Evolutionary conservation across 1,139 yeast genomes (phyloP).

Genomic region (Blastobotrys aristatus): DNA sequence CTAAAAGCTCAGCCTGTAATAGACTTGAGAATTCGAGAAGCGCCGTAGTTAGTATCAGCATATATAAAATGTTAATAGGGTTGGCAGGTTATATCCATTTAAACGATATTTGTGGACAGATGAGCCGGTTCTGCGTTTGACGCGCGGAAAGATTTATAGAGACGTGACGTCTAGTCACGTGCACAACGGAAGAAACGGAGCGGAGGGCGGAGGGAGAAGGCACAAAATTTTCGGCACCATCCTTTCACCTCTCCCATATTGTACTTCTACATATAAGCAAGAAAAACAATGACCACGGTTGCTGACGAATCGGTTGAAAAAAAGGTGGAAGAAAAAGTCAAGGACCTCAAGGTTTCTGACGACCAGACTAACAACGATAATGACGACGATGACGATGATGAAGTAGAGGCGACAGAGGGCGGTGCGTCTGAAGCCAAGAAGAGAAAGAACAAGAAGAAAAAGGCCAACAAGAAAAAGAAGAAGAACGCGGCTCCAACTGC

Average conservation of each 20-base stretch:
- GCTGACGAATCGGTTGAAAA: constrained; percentile 9
- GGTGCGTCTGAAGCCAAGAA: constrained; percentile 27
- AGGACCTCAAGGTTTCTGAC: constrained; percentile 10
- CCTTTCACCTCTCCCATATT: neutral
- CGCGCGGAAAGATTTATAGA: too few relatives aligned
- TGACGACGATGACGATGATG: constrained; percentile 20
- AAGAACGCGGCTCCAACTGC: constrained; percentile 43
- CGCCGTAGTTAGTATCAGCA: too few relatives aligned
- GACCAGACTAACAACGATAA: constrained; percentile 17
- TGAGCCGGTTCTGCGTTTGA: too few relatives aligned
- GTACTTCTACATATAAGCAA: neutral
- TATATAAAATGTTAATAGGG: neutral
- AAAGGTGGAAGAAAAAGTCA: constrained; percentile 13
- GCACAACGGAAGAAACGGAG: too few relatives aligned
- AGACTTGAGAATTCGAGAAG: too few relatives aligned
- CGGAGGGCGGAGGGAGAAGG: neutral
- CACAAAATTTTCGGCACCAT: neutral
- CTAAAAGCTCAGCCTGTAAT: too few relatives aligned
- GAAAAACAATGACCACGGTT: constrained; percentile 7
- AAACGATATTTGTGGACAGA: too few relatives aligned
- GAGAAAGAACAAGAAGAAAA: constrained; percentile 46
- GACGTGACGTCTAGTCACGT: too few relatives aligned
- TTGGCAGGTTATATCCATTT: neutral
- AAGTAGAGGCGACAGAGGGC: constrained; percentile 15
- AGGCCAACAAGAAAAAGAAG: constrained; percentile 43